phyloP scores from a whole-genome alignment of 1,139 yeast genomes.

The Candida glucosophila region DNA sequence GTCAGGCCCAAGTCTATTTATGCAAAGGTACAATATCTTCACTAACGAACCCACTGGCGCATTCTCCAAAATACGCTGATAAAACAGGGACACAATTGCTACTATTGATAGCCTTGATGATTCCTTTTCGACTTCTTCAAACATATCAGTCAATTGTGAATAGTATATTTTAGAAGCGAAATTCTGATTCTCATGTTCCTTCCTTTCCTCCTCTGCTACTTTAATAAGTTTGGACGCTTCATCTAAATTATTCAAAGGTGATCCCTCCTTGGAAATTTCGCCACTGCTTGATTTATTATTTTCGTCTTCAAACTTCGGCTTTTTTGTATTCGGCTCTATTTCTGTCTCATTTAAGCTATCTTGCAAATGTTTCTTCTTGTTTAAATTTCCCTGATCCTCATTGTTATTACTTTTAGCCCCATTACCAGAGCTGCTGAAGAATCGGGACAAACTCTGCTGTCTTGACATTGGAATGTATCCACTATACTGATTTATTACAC shows the following conservation, averaged over 20 bases:
- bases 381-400: background rate
- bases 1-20: constrained; percentile 89
- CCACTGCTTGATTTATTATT: background rate
- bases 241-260: constrained; percentile 1
- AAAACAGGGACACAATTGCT: constrained; percentile 64
- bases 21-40: constrained; percentile 71
- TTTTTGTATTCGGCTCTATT: constrained; percentile 4
- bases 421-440: background rate
- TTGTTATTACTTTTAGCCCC: background rate
- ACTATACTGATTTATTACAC: too few species aligned
- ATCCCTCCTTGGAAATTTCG: background rate
- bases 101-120: constrained; percentile 77
- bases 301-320: constrained; percentile 2
- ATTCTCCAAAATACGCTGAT: constrained; percentile 49
- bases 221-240: constrained; percentile 20
- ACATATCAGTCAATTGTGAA: constrained; percentile 54
- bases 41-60: constrained; percentile 52
- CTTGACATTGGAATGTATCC: background rate
- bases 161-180: constrained; percentile 41
- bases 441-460: background rate
- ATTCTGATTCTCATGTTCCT: constrained; percentile 10
- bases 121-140: constrained; percentile 69
- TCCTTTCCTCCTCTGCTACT: constrained; percentile 13
- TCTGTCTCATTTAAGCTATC: background rate
- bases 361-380: background rate